A percentile compares a stretch with the other conserved stretches of the same genome.
Evolutionary conservation across 176 grass and related monocot genomes (phyloP).

Genomic region (Carex pumila): DNA sequence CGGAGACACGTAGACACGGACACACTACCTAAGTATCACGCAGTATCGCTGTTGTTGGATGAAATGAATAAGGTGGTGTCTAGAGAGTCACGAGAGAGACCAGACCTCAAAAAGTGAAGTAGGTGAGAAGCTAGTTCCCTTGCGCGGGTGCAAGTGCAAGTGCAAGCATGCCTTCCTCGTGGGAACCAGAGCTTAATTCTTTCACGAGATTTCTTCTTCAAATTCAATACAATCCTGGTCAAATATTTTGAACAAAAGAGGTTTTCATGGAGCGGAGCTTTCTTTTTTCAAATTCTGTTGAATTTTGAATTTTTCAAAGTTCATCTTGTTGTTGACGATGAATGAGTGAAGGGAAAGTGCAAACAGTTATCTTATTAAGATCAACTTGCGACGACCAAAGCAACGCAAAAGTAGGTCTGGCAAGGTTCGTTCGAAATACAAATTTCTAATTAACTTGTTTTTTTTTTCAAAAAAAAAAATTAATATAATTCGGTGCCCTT

Average conservation of each 20-base stretch:
- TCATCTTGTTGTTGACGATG: neutral
- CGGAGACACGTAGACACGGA: too few relatives aligned
- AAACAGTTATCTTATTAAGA: too few relatives aligned
- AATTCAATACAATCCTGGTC: neutral
- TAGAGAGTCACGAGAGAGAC: neutral
- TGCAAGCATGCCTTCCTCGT: conserved; percentile 5
- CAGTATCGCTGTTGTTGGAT: neutral
- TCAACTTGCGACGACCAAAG: too few relatives aligned
- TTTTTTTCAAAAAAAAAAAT: too few relatives aligned
- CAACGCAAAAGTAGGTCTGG: too few relatives aligned
- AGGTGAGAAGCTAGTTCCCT: neutral
- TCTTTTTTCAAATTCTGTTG: neutral
- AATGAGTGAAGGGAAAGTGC: neutral
- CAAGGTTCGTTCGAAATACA: too few relatives aligned
- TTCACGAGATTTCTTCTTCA: neutral
- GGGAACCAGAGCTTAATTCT: neutral
- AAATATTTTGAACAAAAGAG: too few relatives aligned
- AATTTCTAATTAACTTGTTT: too few relatives aligned
- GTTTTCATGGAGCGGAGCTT: too few relatives aligned
- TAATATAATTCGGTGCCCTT: too few relatives aligned
- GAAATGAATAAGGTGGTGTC: neutral
- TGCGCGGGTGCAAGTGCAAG: neutral
- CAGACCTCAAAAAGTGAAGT: neutral
- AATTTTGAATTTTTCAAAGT: neutral
- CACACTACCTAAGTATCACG: neutral